A percentile compares a stretch with the other conserved stretches of the same genome.
Conservation (phyloP, 768 basidiomycete genomes). For the Chlorophyllum brunneum region DNA sequence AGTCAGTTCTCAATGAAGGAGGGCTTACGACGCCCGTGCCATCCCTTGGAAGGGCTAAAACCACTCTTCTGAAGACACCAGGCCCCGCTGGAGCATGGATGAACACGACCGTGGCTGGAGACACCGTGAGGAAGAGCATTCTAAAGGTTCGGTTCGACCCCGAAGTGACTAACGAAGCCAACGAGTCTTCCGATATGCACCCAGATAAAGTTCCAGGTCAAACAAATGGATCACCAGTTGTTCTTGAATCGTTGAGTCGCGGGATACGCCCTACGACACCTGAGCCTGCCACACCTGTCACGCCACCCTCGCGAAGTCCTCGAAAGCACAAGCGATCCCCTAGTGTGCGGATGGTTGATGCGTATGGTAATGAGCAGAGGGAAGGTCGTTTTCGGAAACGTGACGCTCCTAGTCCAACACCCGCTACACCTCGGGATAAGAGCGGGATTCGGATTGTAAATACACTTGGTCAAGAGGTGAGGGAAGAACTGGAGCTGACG, state of each 20-base stretch:
- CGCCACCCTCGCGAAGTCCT: constrained; percentile 18
- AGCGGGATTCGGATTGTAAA: constrained; percentile 59
- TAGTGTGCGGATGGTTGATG: constrained; percentile 65
- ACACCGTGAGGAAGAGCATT: constrained; percentile 44
- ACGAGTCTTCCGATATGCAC: constrained; percentile 16
- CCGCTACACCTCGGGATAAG: constrained; percentile 25
- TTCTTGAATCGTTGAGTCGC: constrained; percentile 11
- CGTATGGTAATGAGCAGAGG: constrained; percentile 53
- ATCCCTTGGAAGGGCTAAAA: constrained; percentile 46
- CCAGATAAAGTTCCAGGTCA: constrained; percentile 5
- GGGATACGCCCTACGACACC: constrained; percentile 18
- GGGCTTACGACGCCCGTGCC: constrained; percentile 44
- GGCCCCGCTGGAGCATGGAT: constrained; percentile 70
- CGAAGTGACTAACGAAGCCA: constrained; percentile 21
- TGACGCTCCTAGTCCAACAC: constrained; percentile 10
- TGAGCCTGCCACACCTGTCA: constrained; percentile 13
- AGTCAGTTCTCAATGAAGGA: constrained; percentile 23
- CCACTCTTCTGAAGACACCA: constrained; percentile 53
- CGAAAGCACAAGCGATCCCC: constrained; percentile 36
- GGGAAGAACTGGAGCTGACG: constrained; percentile 22
- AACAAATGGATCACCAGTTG: constrained; percentile 18
- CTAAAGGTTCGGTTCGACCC: constrained; percentile 74
- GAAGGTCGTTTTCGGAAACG: constrained; percentile 6
- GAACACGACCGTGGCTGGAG: constrained; percentile 42
- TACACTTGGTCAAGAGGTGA: constrained; percentile 62